Conservation (phyloP, 257 asterid genomes). For the Solanum chiquidenum region DNA sequence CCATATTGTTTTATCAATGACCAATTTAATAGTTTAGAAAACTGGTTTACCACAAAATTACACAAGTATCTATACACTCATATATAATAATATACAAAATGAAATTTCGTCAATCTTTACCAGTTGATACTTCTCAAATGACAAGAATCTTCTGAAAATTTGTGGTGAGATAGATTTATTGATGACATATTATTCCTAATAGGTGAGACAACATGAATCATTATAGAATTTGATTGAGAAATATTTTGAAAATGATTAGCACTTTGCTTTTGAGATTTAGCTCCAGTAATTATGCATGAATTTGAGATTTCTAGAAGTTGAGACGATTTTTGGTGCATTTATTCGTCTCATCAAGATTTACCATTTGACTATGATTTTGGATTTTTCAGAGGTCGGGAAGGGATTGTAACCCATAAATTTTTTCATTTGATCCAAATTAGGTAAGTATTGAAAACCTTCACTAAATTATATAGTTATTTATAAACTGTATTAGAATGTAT, state of each 20-base stretch:
- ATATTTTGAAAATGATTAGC: not conserved
- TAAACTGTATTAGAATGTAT: no score
- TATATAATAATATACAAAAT: not conserved
- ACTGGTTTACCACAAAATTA: not conserved
- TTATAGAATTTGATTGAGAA: not conserved
- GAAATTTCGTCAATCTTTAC: not conserved
- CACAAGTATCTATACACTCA: no score
- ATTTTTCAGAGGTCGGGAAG: not conserved
- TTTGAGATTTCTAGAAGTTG: not conserved
- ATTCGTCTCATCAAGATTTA: not conserved
- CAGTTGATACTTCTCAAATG: not conserved
- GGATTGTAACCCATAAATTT: not conserved
- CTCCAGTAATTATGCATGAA: not conserved
- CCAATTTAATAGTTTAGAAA: not conserved
- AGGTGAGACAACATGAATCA: not conserved
- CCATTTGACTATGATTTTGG: not conserved
- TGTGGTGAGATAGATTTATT: not conserved
- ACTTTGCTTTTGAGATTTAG: not conserved
- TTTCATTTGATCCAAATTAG: not conserved
- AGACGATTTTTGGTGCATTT: not conserved
- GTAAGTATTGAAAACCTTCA: no score
- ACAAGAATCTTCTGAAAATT: not conserved
- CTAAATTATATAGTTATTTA: no score
- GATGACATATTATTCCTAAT: not conserved
- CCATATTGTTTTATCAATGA: not conserved